A percentile compares a stretch with the other conserved stretches of the same genome.
Conservation (phyloP, 306 rosid species). For the Elaeagnus macrophylla region DNA sequence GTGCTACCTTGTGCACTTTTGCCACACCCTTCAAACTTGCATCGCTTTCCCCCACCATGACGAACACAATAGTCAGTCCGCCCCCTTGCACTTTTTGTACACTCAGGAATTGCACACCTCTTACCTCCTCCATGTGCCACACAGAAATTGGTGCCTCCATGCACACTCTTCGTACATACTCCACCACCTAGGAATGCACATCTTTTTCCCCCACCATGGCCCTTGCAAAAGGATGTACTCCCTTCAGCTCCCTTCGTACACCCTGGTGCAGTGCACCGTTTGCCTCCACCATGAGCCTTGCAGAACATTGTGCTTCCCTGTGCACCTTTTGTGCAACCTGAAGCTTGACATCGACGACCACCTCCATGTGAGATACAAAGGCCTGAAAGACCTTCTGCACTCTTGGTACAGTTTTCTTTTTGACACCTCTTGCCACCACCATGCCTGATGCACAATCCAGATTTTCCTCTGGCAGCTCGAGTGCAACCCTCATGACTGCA, state of each 20-base stretch:
- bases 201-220: slow-evolving; percentile 93
- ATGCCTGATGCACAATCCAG: slow-evolving; percentile 87
- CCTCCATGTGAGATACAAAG: slow-evolving; percentile 97
- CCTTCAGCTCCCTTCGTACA: slow-evolving; percentile 98
- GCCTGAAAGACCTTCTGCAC: slow-evolving; percentile 94
- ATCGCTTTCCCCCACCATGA: slow-evolving; percentile 96
- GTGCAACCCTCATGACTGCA: slow-evolving; percentile 72
- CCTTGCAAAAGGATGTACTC: slow-evolving; percentile 89
- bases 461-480: slow-evolving; percentile 93
- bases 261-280: slow-evolving; percentile 76
- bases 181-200: slow-evolving; percentile 70
- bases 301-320: slow-evolving; percentile 96
- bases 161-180: slow-evolving; percentile 75
- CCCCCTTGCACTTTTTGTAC: slow-evolving; percentile 93
- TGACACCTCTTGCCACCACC: slow-evolving; percentile 98
- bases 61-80: slow-evolving; percentile 94
- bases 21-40: slow-evolving; percentile 77
- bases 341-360: slow-evolving; percentile 79
- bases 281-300: slow-evolving; percentile 97
- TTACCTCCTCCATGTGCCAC: slow-evolving; percentile 98
- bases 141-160: slow-evolving; percentile 90
- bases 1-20: slow-evolving; percentile 98
- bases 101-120: slow-evolving; percentile 76
- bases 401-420: slow-evolving; percentile 76
- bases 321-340: slow-evolving; percentile 85